Base-by-base conservation (phyloP, 768 basidiomycete genomes). In the Mycena alexandri region DNA sequence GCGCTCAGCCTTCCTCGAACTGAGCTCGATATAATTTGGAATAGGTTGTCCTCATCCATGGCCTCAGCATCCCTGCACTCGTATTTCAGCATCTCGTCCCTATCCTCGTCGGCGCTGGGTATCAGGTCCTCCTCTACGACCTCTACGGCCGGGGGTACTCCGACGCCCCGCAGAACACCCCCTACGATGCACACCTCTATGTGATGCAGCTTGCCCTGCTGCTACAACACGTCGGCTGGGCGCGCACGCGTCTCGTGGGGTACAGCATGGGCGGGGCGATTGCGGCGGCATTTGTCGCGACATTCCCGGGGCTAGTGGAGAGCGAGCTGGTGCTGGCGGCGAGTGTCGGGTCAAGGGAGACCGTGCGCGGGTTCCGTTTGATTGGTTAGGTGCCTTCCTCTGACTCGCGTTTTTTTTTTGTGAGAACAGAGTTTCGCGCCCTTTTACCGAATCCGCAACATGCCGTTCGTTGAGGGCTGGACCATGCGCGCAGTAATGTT, bases 121-220 rank as follows among this genome's bases (percentile, higher is more conserved):
- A 80, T 71, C 83, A 82, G 25, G 83, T 89, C 22, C 80, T 88
- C 17, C 75, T 87, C 11, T 88, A 86, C 61, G 87, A 88, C 74
- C 78, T 88, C 5, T 88, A 86, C 42, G 88, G 87, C 3, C 81
- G 87, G 14, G 87, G 87, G 3, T 88, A 88, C 73, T 85, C 85
- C 3, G 87, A 88, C 44, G 88, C 88, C 1, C 87, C 88, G 0
- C 78, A 81, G 3, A 78, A 77, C 13, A 79, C 77, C 11, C 17
- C 61, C 5, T 87, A 88, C 63, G 80, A 86, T 54, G 71, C 79
- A 2, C 71, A 77, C 8, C 77, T 88, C 13, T 83, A 85, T 71
- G 84, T 81, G 1, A 86, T 81, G 1, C 86, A 89, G 61, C 82
- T 88, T 13, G 88, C 88, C 1, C 78, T 88, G 12, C 79, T 88